These are phyloP conservation scores for Teratosphaeria pseudoeucalypti DNA, from an alignment of 2,329 filamentous ascomycete genomes.

Conservation along the genomic window DNA sequence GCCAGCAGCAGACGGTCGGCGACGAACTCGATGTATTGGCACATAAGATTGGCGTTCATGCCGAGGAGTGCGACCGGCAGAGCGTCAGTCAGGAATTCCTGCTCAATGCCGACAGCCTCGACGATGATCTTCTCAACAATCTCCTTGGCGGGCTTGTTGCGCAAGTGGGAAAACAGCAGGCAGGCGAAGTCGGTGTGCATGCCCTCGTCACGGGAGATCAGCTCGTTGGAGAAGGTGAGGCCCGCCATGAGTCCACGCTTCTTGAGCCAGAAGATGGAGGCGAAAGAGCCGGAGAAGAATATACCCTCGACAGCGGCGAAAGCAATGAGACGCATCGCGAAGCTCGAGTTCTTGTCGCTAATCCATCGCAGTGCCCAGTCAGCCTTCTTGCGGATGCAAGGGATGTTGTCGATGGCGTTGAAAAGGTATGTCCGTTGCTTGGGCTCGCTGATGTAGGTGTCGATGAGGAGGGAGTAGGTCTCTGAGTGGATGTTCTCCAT, in stretches of 20 bases:
- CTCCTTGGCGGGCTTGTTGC: constrained; percentile 76
- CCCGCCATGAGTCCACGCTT: constrained; percentile 99
- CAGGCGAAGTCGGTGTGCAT: constrained; percentile 99
- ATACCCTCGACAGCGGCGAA: constrained; percentile 98
- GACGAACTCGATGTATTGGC: constrained; percentile 99
- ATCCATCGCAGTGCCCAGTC: constrained; percentile 98
- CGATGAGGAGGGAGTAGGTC: constrained; percentile 97
- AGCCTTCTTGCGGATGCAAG: constrained; percentile 96
- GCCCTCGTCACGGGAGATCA: constrained; percentile 98
- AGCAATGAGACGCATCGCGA: constrained; percentile 87
- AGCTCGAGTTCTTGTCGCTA: constrained; percentile 82
- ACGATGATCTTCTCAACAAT: constrained; percentile 79
- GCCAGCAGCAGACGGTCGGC: constrained; percentile 88
- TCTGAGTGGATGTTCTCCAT: constrained; percentile 99
- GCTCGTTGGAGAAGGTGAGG: constrained; percentile 97
- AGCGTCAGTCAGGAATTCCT: constrained; percentile 95
- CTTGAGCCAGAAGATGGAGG: constrained; percentile 99
- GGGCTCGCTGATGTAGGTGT: constrained; percentile 98
- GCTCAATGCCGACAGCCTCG: constrained; percentile 87
- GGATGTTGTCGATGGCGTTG: constrained; percentile 98
- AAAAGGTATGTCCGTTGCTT: constrained; percentile 90
- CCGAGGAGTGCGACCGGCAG: constrained; percentile 86
- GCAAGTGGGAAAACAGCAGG: constrained; percentile 92
- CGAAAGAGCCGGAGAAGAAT: constrained; percentile 98
- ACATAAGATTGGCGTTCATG: constrained; percentile 97